phyloP scores from a whole-genome alignment of 2,329 filamentous ascomycete species.

The Nemania sp. region DNA sequence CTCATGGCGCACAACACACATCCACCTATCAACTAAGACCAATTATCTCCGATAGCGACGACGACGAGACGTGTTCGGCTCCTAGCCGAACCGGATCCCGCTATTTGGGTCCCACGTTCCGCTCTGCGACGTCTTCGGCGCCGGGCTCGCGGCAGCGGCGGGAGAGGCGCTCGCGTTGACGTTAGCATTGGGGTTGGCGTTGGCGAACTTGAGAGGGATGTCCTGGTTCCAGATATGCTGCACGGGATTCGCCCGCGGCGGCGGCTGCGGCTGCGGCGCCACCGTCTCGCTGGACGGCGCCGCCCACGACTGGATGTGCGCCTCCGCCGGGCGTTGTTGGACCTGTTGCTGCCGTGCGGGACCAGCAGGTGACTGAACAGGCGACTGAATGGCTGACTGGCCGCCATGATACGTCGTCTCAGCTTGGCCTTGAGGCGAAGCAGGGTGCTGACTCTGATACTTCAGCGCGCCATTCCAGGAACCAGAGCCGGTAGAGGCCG shows the following conservation, averaged over 20 bases:
- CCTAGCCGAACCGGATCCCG: slow-evolving; percentile 52
- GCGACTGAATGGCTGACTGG: background rate
- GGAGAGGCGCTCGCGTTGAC: slow-evolving; percentile 15
- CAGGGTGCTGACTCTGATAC: slow-evolving; percentile 31
- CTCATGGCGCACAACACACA: background rate
- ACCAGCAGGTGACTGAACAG: slow-evolving; percentile 35
- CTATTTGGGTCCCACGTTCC: slow-evolving; percentile 64
- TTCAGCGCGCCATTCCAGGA: slow-evolving; percentile 15
- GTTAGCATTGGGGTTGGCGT: slow-evolving; percentile 24
- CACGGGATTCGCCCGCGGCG: slow-evolving; percentile 42
- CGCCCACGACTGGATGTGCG: slow-evolving; percentile 62
- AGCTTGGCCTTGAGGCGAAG: slow-evolving; percentile 27
- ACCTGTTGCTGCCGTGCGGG: slow-evolving; percentile 16
- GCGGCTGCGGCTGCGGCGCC: slow-evolving; percentile 52
- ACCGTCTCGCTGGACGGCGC: slow-evolving; percentile 50
- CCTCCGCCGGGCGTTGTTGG: slow-evolving; percentile 44
- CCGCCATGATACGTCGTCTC: slow-evolving; percentile 17
- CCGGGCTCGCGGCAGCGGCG: slow-evolving; percentile 23
- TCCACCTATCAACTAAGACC: background rate
- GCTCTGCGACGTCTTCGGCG: slow-evolving; percentile 34
- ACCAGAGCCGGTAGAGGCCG: slow-evolving; percentile 6
- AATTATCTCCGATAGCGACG: slow-evolving; percentile 14
- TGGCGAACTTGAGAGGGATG: slow-evolving; percentile 78
- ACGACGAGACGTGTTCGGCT: slow-evolving; percentile 44
- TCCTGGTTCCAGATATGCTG: slow-evolving; percentile 76